Conservation (phyloP, 1,139 yeast genomes). For the Debaryomyces fabryi region DNA sequence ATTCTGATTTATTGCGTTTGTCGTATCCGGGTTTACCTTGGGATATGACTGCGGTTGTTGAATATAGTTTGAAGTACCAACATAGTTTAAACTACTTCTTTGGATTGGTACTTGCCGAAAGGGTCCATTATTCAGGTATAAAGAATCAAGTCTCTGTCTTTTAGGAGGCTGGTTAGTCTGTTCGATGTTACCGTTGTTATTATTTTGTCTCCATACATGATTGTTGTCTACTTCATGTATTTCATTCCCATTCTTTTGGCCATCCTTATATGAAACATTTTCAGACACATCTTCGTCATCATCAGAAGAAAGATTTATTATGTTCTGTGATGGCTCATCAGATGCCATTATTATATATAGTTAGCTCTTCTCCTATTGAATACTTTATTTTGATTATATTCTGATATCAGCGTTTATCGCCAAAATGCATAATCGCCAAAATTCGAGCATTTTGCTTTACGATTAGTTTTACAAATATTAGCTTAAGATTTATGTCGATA, state of each 20-base stretch:
- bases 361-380: neutral
- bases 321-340: constrained; percentile 16
- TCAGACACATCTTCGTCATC: constrained; percentile 10
- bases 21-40: neutral
- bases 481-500: neutral
- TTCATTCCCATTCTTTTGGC: neutral
- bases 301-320: constrained; percentile 15
- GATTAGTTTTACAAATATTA: neutral
- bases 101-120: neutral
- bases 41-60: neutral
- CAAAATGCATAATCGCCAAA: neutral
- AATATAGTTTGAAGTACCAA: neutral
- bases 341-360: constrained; percentile 4
- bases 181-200: neutral
- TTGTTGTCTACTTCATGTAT: neutral
- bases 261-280: neutral
- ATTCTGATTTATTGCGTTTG: neutral
- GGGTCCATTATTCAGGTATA: constrained; percentile 5
- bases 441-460: neutral
- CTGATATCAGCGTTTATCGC: neutral
- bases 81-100: neutral
- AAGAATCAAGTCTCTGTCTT: constrained; percentile 10
- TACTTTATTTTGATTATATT: neutral
- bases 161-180: neutral
- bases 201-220: neutral